Percentiles rank a stretch among this genome's conserved stretches.
Conservation (phyloP, 352 stramenopile genomes). For the Blastocystis sp. region DNA sequence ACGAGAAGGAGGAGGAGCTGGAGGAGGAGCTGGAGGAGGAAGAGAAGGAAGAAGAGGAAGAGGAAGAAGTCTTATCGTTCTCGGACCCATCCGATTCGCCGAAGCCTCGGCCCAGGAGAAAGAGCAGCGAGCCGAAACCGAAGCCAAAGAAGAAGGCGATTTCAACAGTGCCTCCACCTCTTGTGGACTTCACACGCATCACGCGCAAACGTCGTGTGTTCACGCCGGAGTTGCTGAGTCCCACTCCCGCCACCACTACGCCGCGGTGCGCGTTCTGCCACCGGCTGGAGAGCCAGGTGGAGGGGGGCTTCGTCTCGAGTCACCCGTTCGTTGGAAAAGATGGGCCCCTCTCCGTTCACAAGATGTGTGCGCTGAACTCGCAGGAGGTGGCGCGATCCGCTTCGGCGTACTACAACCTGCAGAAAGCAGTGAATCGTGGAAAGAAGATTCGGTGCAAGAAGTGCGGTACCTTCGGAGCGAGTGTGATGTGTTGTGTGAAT, state of each 20-base stretch:
- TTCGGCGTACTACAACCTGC: constrained; percentile 19
- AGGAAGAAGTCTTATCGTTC: constrained; percentile 19
- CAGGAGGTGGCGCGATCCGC: constrained; percentile 44
- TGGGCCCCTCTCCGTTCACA: constrained; percentile 1
- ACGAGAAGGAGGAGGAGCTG: constrained; percentile 65
- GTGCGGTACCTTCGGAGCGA: constrained; percentile 27
- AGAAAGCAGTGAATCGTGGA: constrained; percentile 34
- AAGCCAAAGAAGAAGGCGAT: background rate
- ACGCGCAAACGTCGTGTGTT: constrained; percentile 13
- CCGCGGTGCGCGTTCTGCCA: constrained; percentile 37
- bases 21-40: constrained; percentile 51
- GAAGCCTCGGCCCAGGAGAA: constrained; percentile 49
- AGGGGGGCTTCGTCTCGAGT: constrained; percentile 21
- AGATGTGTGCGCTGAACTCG: background rate
- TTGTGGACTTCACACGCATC: constrained; percentile 18
- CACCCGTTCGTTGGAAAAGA: constrained; percentile 22
- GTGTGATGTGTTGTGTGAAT: background rate
- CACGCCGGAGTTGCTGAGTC: constrained; percentile 15
- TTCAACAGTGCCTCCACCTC: background rate
- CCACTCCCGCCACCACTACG: background rate
- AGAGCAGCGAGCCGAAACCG: background rate
- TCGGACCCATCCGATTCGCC: constrained; percentile 19
- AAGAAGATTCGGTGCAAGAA: constrained; percentile 18
- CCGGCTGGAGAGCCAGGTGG: background rate
- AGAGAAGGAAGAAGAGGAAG: background rate